Evolutionary conservation across 495 filamentous ascomycete genomes (phyloP), one percentile per base, ranked within the genome.

Genomic region (Jackrogersella minutella): DNA sequence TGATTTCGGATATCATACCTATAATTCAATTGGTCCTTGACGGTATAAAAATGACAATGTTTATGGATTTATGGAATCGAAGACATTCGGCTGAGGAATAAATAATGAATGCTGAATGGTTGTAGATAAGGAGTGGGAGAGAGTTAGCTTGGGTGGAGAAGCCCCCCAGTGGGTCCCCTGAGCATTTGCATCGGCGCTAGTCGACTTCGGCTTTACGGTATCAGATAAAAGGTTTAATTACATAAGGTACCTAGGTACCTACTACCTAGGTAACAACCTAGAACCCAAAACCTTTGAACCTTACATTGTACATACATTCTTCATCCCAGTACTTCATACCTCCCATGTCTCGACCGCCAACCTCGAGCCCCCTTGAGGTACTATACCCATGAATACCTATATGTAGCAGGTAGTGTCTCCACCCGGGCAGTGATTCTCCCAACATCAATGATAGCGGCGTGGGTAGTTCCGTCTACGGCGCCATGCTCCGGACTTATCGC

Each of bases 91-190:
- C 19, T 0, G 22, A 8, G 31, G 49, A 52, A 31, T 30, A 14
- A 44, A 31, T 46, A 26, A 43, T 17, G 50, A 60, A 22, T 14
- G 34, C 40, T 69, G 56, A 69, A 37, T 69, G 66, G 66, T 22
- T 40, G 22, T 31, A 69, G 66, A 69, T 69, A 69, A 69, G 55
- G 11, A n/a, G 10, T n/a, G n/a, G 26, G 3, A 30, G 26, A 21
- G 33, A 17, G 17, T 34, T n/a, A 50, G 16, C 17, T 52, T 61
- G 57, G 64, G 58, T 61, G 57, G 64, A 58, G 50, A 67, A 47
- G 19, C 8, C 41, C 31, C 57, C 58, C 58, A 34, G 41, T n/a
- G n/a, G n/a, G n/a, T n/a, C n/a, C n/a, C n/a, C n/a, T n/a, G n/a
- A n/a, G n/a, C n/a, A n/a, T n/a, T n/a, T n/a, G n/a, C n/a, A 24